Evolutionary conservation across 371 early-diverging fungal genomes (phyloP).

Genomic region (Mucor circinelloides): DNA sequence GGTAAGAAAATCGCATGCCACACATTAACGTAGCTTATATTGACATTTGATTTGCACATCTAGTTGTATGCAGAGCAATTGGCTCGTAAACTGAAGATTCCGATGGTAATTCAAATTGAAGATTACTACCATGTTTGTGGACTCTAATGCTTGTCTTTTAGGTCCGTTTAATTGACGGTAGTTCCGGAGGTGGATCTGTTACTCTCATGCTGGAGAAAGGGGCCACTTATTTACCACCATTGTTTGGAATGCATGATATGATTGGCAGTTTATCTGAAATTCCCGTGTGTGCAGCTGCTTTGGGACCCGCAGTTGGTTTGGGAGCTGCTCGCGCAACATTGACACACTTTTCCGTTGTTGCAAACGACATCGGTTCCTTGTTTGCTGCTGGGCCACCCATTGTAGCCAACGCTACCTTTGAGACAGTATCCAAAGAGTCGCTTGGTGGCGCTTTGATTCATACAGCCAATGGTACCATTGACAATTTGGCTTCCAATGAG

Average conservation of each 20-base stretch:
- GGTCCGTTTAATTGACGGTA: conserved; percentile 47
- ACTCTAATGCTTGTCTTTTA: not conserved
- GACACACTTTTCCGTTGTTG: conserved; percentile 44
- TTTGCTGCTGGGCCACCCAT: conserved; percentile 51
- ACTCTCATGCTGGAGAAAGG: conserved; percentile 39
- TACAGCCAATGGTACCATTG: conserved; percentile 46
- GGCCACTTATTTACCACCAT: conserved; percentile 40
- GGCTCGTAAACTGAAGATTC: conserved; percentile 41
- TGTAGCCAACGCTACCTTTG: conserved; percentile 47
- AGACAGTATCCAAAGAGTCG: conserved; percentile 42
- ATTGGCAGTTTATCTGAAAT: conserved; percentile 46
- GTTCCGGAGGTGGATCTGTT: conserved; percentile 47
- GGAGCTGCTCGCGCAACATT: conserved; percentile 49
- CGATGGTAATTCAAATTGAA: conserved; percentile 20
- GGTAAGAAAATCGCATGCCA: conserved; percentile 6
- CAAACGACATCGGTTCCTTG: conserved; percentile 38
- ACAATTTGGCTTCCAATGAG: conserved; percentile 41
- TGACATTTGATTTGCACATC: not conserved
- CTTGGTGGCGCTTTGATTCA: conserved; percentile 45
- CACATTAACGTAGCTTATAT: not conserved
- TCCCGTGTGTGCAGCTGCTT: conserved; percentile 41
- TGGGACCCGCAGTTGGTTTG: conserved; percentile 49
- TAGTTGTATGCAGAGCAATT: conserved; percentile 35
- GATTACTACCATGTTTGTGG: too few species aligned
- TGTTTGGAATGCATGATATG: conserved; percentile 51